Evolutionary conservation across 495 filamentous ascomycete species (phyloP).

Genomic region (Tuber brumale): DNA sequence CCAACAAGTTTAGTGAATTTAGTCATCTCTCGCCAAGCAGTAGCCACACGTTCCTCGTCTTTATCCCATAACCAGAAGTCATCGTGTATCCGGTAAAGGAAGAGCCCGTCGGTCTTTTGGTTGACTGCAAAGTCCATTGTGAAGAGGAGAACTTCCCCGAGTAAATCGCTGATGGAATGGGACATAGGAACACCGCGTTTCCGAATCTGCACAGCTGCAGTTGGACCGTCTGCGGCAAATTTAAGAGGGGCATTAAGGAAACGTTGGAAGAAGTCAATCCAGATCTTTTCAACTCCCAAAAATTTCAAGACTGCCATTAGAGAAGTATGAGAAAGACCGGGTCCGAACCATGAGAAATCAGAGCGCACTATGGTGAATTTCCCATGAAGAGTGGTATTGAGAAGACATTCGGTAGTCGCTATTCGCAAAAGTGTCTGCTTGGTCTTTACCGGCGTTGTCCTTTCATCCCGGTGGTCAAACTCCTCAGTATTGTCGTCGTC

Average conservation of each 20-base stretch:
- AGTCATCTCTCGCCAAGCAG: constrained; percentile 55
- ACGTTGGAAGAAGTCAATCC: constrained; percentile 56
- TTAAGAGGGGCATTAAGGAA: constrained; percentile 58
- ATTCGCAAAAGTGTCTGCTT: constrained; percentile 59
- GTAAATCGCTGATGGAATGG: constrained; percentile 54
- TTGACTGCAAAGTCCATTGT: constrained; percentile 63
- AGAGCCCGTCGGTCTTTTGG: constrained; percentile 49
- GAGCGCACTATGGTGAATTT: constrained; percentile 58
- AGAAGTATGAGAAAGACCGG: constrained; percentile 56
- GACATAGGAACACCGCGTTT: constrained; percentile 55
- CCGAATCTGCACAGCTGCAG: constrained; percentile 46
- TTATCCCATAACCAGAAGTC: constrained; percentile 65
- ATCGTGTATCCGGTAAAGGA: constrained; percentile 59
- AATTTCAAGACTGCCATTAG: constrained; percentile 53
- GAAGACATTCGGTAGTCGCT: constrained; percentile 57
- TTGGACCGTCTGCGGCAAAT: constrained; percentile 52
- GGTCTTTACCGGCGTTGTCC: constrained; percentile 48
- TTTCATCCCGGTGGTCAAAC: not conserved
- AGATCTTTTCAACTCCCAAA: constrained; percentile 55
- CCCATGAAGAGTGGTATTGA: constrained; percentile 53
- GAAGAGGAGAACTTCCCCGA: constrained; percentile 59
- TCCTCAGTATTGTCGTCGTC: not conserved
- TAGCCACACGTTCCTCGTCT: constrained; percentile 49
- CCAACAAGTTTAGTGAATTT: constrained; percentile 53
- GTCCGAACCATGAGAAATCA: constrained; percentile 58